Conservation (phyloP, 31 red algal species). For the Odonthalia washingtoniensis region DNA sequence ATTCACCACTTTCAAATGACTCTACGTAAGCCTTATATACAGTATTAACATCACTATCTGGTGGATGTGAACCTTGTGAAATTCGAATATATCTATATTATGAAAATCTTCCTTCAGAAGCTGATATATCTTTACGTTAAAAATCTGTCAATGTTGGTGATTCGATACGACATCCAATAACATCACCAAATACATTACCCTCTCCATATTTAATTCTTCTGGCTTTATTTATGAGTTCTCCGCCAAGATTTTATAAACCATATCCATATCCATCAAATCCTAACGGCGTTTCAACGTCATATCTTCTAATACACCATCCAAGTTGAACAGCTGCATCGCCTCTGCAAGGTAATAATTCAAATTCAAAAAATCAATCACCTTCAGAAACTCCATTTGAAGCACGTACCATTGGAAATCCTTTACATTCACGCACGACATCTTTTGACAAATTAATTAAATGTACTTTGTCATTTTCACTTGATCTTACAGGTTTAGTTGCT, state of each 20-base stretch:
- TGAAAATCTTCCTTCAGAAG: conserved; percentile 36
- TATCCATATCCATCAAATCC: conserved; percentile 71
- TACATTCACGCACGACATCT: conserved; percentile 35
- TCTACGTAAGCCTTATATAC: conserved; percentile 35
- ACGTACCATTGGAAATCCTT: conserved; percentile 75
- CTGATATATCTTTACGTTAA: conserved; percentile 16
- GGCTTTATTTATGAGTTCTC: conserved; percentile 61
- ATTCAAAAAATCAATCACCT: conserved; percentile 85
- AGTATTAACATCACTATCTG: conserved; percentile 46
- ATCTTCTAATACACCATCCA: conserved; percentile 69
- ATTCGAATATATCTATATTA: conserved; percentile 40
- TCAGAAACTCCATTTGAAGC: conserved; percentile 61
- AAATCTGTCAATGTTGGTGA: conserved; percentile 39
- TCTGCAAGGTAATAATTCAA: conserved; percentile 33
- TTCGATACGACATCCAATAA: conserved; percentile 65
- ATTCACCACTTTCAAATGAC: conserved; percentile 67
- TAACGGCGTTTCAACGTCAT: conserved; percentile 75
- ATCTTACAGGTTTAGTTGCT: conserved; percentile 39
- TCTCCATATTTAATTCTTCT: conserved; percentile 36
- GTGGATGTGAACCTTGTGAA: conserved; percentile 50
- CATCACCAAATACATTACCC: conserved; percentile 62
- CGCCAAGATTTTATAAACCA: conserved; percentile 67
- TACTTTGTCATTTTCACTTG: conserved; percentile 59
- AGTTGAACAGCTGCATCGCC: conserved; percentile 60
- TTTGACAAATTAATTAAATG: conserved; percentile 17